Base-by-base conservation (phyloP, 164 flowering plant genomes). In the Macadamia tetraphylla region DNA sequence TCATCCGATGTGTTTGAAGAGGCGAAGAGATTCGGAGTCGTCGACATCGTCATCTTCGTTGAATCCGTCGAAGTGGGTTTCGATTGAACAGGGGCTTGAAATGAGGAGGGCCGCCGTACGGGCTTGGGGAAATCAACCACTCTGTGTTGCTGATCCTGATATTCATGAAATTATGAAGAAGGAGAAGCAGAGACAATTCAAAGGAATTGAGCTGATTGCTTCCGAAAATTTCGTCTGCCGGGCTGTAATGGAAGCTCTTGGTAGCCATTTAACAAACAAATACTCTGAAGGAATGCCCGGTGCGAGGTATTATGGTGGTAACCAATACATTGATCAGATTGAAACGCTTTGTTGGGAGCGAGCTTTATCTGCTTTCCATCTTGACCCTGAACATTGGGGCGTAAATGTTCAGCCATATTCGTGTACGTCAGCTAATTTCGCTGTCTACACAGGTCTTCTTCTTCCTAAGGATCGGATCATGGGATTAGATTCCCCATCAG, bases 391-490 rank as follows among this genome's bases (percentile, higher is more conserved):
- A 30, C 74, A 80, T 40, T 91, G 97, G 98, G 98, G 97, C 14
- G 96, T 93, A 30, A 93, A 93, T 78, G 98, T 93, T 29, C 98
- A 93, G 81, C 88, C 94, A 0, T 87, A 91, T 53, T 91, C 98
- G 0, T 90, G 98, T 66, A 91, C 96, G 6, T 91, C 98, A 0
- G 92, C 98, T 0, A 93, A 91, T 74, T 91, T 93, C 15, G 95
- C 94, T 0, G 95, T 88, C 9, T 93, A 87, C 57, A 89, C 94
- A 0, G 98, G 90, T 3, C 85, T 93, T 68, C 71, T 89, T 44
- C 81, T 76, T 48, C 97, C 98, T 5, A 83, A 80, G 65, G 97
- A 93, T 76, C 78, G 98, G 69, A 91, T 90, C 10, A 91, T 93
- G 98, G 98, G 95, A 0, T 78, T 93, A 77, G 98, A 93, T 83